Conservation (phyloP, 108 stramenopile species). For the Stephanodiscus triporus region DNA sequence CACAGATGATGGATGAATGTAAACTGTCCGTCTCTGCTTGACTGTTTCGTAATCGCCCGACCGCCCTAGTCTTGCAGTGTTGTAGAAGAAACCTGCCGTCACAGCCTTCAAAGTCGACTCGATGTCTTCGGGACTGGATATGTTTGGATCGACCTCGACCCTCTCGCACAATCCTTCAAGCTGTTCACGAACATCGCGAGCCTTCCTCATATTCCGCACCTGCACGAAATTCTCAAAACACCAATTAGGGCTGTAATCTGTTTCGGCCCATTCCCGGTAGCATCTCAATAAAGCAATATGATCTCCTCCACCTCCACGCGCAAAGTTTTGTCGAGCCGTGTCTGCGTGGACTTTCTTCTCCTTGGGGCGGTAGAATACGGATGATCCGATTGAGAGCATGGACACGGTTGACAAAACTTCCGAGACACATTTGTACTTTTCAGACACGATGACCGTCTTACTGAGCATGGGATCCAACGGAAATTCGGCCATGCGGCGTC, state of each 20-base stretch:
- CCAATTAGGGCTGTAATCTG: conserved; percentile 95
- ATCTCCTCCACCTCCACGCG: conserved; percentile 97
- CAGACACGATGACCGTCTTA: conserved; percentile 94
- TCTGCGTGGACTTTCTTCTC: conserved; percentile 98
- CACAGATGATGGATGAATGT: conserved; percentile 96
- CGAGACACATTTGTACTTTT: conserved; percentile 92
- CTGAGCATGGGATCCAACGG: conserved; percentile 98
- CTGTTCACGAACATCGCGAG: conserved; percentile 98
- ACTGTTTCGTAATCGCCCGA: conserved; percentile 96
- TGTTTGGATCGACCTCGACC: conserved; percentile 91
- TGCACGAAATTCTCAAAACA: conserved; percentile 99
- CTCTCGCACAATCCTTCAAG: conserved; percentile 97
- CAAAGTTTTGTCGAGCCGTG: conserved; percentile 96
- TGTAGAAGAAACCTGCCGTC: conserved; percentile 98
- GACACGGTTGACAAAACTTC: conserved; percentile 94
- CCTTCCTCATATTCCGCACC: conserved; percentile 90
- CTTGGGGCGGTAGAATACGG: conserved; percentile 97
- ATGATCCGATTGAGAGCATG: conserved; percentile 94
- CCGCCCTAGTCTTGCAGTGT: conserved; percentile 88
- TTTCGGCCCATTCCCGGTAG: conserved; percentile 94
- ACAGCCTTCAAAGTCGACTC: conserved; percentile 91
- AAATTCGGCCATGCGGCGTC: conserved; percentile 99
- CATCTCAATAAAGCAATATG: conserved; percentile 90
- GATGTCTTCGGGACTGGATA: conserved; percentile 72
- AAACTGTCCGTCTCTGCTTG: conserved; percentile 93